A percentile compares a stretch with the other conserved stretches of the same genome.
Conservation (phyloP, 768 basidiomycete genomes). For the Tricholoma saponaceum region DNA sequence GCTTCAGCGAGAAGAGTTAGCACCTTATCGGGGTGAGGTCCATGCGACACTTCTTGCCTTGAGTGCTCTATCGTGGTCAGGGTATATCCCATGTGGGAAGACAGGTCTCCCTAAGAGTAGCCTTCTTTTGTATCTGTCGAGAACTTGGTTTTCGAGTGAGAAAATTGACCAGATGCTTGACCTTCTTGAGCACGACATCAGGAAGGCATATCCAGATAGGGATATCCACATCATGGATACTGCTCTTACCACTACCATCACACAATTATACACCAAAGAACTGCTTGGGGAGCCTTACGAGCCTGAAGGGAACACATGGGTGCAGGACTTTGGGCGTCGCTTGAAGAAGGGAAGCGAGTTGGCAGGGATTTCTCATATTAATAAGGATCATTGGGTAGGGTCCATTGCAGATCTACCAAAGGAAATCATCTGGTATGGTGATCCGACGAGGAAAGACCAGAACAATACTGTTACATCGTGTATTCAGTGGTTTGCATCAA, state of each 20-base stretch:
- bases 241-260: not conserved
- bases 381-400: constrained; percentile 19
- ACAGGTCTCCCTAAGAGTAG: not conserved
- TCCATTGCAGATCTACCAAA: constrained; percentile 3
- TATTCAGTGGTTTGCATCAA: constrained; percentile 10
- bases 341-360: not conserved
- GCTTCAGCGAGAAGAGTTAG: not conserved
- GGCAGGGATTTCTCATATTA: constrained; percentile 14
- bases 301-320: no score
- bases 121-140: constrained; percentile 10
- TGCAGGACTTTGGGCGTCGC: not conserved
- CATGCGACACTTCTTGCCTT: not conserved
- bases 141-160: constrained; percentile 12
- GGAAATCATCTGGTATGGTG: constrained; percentile 12
- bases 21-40: not conserved
- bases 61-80: constrained; percentile 1
- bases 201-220: not conserved
- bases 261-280: no score
- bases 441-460: constrained; percentile 5
- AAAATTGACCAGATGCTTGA: constrained; percentile 11
- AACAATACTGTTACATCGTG: constrained; percentile 2
- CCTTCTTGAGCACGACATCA: constrained; percentile 5
- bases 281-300: no score
- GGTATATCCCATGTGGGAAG: not conserved
- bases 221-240: constrained; percentile 10